Evolutionary conservation across 2,329 filamentous ascomycete species (phyloP).

Genomic region (Cladophialophora yegresii): DNA sequence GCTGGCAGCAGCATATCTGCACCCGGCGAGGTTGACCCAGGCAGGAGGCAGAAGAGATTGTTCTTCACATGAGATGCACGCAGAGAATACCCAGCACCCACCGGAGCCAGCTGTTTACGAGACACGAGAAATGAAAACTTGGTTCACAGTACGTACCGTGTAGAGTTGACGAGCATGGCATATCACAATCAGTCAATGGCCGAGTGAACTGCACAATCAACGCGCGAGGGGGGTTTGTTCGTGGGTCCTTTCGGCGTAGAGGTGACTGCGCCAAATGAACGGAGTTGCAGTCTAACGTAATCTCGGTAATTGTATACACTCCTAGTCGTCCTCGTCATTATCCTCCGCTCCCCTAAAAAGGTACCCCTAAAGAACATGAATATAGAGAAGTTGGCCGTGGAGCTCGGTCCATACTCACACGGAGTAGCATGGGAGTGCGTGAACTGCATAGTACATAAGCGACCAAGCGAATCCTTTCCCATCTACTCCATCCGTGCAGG

Average conservation of each 20-base stretch:
- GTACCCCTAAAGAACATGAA: too few relatives aligned
- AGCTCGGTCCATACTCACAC: too few relatives aligned
- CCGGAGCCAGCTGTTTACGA: background rate
- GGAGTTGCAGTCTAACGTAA: background rate
- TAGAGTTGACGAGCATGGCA: background rate
- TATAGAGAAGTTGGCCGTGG: too few relatives aligned
- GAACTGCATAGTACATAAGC: too few relatives aligned
- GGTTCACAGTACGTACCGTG: background rate
- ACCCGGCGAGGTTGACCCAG: background rate
- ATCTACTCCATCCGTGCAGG: too few relatives aligned
- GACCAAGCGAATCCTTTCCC: too few relatives aligned
- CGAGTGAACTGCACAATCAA: background rate
- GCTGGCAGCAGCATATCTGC: conserved; percentile 4
- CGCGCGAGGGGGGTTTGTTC: background rate
- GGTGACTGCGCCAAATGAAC: background rate
- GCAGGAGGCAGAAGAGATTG: conserved; percentile 32
- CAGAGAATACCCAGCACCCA: background rate
- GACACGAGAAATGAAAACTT: background rate
- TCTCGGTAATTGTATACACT: background rate
- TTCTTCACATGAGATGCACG: conserved; percentile 31
- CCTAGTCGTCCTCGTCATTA: background rate
- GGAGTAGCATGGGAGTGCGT: too few relatives aligned
- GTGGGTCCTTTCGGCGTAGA: background rate
- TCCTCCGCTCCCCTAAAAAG: too few relatives aligned
- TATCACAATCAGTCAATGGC: background rate